Conservation (phyloP, 257 asterid species). For the Echites panduratus region DNA sequence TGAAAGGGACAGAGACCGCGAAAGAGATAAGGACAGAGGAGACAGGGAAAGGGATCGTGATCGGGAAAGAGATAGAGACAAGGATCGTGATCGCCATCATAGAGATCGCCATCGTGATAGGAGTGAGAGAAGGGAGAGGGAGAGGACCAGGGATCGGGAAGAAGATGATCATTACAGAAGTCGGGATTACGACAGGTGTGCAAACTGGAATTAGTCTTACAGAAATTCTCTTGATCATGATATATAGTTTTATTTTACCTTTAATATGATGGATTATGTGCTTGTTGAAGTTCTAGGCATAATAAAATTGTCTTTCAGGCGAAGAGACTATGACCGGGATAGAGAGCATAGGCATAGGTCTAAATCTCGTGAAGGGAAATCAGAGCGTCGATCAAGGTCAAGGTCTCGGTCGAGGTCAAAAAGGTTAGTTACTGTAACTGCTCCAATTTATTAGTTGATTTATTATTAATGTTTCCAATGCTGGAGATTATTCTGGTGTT, state of each 20-base stretch:
- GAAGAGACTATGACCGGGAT: conserved; percentile 60
- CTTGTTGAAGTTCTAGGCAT: background rate
- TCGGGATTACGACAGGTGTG: conserved; percentile 75
- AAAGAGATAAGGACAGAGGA: conserved; percentile 30
- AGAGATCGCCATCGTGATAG: conserved; percentile 68
- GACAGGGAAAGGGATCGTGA: conserved; percentile 29
- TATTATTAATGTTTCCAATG: background rate
- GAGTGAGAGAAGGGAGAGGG: conserved; percentile 61
- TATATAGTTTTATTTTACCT: background rate
- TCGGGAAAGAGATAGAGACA: conserved; percentile 50
- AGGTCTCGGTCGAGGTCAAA: conserved; percentile 72
- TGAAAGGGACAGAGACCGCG: conserved; percentile 41
- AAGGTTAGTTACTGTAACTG: conserved; percentile 35
- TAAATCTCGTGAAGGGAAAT: conserved; percentile 58
- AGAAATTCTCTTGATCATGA: background rate
- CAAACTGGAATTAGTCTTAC: conserved; percentile 8
- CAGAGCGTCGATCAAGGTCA: conserved; percentile 64
- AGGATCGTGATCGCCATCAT: conserved; percentile 59
- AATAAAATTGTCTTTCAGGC: conserved; percentile 34
- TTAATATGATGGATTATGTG: background rate
- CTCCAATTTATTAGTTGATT: background rate
- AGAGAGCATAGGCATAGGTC: conserved; percentile 65
- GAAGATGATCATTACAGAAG: conserved; percentile 45
- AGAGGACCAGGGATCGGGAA: conserved; percentile 51
- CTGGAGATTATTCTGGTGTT: background rate